These are phyloP conservation scores for Trichosporon coremiiforme DNA, from an alignment of 1,284 basidiomycete species.

Conservation along the genomic window DNA sequence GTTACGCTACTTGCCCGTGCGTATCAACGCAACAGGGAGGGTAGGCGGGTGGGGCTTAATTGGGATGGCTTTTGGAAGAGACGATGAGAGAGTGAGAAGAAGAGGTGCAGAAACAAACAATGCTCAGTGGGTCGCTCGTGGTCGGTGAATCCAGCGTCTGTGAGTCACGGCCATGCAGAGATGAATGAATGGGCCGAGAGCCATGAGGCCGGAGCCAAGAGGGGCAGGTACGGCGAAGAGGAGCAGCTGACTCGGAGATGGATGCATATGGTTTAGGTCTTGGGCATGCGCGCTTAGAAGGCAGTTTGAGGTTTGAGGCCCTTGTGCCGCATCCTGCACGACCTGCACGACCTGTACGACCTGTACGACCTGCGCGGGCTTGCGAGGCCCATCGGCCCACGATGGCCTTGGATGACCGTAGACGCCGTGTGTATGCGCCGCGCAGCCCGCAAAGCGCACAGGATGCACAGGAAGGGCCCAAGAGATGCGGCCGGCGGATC, in stretches of 20 bases:
- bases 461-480: neutral
- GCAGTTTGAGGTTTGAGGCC: neutral
- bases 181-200: constrained; percentile 8
- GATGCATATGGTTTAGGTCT: constrained; percentile 14
- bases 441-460: neutral
- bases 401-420: neutral
- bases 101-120: constrained; percentile 2
- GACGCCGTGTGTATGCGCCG: neutral
- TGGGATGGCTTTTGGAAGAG: neutral
- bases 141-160: neutral
- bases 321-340: neutral
- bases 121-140: neutral
- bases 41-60: constrained; percentile 5
- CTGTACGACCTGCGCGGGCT: neutral
- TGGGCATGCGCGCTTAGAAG: constrained; percentile 7
- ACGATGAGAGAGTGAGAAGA: constrained; percentile 1
- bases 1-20: constrained; percentile 13
- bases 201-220: neutral
- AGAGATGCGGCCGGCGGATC: neutral
- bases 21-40: constrained; percentile 16
- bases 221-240: neutral
- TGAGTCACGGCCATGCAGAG: neutral
- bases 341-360: no score
- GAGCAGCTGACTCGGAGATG: constrained; percentile 15
- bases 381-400: neutral